phyloP scores from a whole-genome alignment of 2,329 filamentous ascomycete species.

The Fusarium sororula region DNA sequence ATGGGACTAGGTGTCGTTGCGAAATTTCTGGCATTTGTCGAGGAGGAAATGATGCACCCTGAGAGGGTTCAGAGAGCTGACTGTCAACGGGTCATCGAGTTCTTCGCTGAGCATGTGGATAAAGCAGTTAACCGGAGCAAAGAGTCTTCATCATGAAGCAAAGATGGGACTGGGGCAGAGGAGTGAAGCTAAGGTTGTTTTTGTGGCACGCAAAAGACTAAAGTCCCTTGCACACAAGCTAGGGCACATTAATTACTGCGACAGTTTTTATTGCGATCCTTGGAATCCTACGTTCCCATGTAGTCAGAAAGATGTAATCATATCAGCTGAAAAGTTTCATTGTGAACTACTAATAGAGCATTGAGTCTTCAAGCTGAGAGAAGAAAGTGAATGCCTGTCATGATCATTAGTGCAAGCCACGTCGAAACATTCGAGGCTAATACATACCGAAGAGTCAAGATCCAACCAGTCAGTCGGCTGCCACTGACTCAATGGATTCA shows the following conservation, averaged over 20 bases:
- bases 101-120: background rate
- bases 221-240: too few relatives aligned
- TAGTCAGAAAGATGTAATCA: too few relatives aligned
- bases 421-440: rapidly evolving
- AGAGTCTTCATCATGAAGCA: rapidly evolving
- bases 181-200: too few relatives aligned
- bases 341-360: background rate
- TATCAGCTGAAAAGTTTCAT: too few relatives aligned
- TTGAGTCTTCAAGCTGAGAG: conserved; percentile 10
- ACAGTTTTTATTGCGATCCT: too few relatives aligned
- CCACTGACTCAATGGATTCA: conserved; percentile 15
- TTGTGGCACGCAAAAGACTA: too few relatives aligned
- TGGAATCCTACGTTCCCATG: too few relatives aligned
- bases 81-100: background rate
- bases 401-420: rapidly evolving
- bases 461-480: conserved; percentile 24
- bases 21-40: background rate
- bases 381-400: conserved; percentile 8
- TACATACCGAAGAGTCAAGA: conserved; percentile 12
- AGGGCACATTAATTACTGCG: too few relatives aligned
- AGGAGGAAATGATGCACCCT: background rate
- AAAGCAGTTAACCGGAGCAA: too few relatives aligned
- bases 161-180: background rate
- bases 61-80: background rate
- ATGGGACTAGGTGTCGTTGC: rapidly evolving